Evolutionary conservation across 1,284 basidiomycete species (phyloP), one percentile per base, ranked within the genome.

Genomic region (Meira miltonrushii): DNA sequence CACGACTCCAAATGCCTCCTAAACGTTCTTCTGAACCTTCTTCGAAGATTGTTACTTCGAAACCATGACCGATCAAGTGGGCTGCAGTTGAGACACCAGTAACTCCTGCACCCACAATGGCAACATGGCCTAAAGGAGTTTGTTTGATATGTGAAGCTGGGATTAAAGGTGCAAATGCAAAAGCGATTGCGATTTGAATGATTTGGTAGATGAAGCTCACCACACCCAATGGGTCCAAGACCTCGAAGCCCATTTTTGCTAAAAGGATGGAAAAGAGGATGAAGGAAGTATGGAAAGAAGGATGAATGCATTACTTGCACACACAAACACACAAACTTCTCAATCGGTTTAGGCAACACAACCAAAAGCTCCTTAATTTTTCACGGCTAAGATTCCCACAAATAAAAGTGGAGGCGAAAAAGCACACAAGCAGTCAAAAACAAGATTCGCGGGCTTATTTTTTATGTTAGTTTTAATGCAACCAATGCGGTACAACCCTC

Each of bases 1-100:
- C 85, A 49, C 83, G 81, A 0, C 83, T 78, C 85, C 85, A 87
- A 48, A 87, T 85, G 0, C 85, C 85, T 23, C 79, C 79, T 37
- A 77, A 61, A 39, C 39, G 13, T 2, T 25, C 68, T 80, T 72
- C 64, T 4, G 65, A 52, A 39, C 58, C 54, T n/a, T 58, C 65
- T 39, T 79, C 79, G 44, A 79, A 80, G 60, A 80, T 69, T 23
- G 72, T 74, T 10, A 79, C 78, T 33, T 73, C 67, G 53, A 79
- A 74, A 23, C 71, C 73, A 37, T 71, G 69, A 12, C 75, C 72
- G 46, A 78, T 61, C 37, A 79, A 65, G 48, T 80, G 77, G 11
- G 77, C 71, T 13, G 75, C 75, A 37, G 71, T 71, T 3, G 74
- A 74, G 38, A 80, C 67, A 33, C 79, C 79, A 7, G 77, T 76